Percentiles rank a stretch among this genome's conserved stretches.
These are phyloP conservation scores for thale cress (Arabidopsis thaliana) DNA, from an alignment of 345 rosid genomes.

Conservation along the genomic window TAIR10.1 NC_003070.9:24130501-24131000, in stretches of 20 bases:
- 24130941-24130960: slow-evolving; percentile 86
- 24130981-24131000: slow-evolving; percentile 31
- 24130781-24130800: slow-evolving; percentile 56
- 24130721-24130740: slow-evolving; percentile 77
- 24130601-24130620: slow-evolving; percentile 78
- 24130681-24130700: slow-evolving; percentile 77
- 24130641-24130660: slow-evolving; percentile 71
- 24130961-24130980: slow-evolving; percentile 90
- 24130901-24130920: slow-evolving; percentile 67
- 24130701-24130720: slow-evolving; percentile 88
- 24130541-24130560: slow-evolving; percentile 75
- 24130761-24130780: slow-evolving; percentile 85
- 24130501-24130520: slow-evolving; percentile 82
- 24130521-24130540: slow-evolving; percentile 80
- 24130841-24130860: slow-evolving; percentile 65
- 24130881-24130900: slow-evolving; percentile 86
- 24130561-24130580: slow-evolving; percentile 89
- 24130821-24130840: slow-evolving; percentile 75
- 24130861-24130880: slow-evolving; percentile 63
- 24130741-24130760: slow-evolving; percentile 89
- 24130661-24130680: slow-evolving; percentile 75
- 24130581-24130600: slow-evolving; percentile 74
- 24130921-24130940: slow-evolving; percentile 85
- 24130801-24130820: slow-evolving; percentile 77
- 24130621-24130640: slow-evolving; percentile 84